Percentiles rank a stretch among this genome's conserved stretches.
Evolutionary conservation across 2,329 filamentous ascomycete species (phyloP).

Genomic region (Penicillium sp.): DNA sequence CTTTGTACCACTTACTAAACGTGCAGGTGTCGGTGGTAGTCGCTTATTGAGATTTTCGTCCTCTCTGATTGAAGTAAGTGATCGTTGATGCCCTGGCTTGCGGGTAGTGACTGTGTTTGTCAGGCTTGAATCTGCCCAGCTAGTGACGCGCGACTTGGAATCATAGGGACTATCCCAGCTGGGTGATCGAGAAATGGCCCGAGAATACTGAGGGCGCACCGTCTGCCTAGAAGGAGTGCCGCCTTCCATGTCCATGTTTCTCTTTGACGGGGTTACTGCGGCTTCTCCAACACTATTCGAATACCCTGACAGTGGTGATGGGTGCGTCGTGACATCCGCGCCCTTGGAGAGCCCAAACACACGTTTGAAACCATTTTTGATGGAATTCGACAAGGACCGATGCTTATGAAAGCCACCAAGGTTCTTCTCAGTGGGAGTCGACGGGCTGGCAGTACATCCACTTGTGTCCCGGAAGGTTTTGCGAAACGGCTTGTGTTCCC

Average conservation of each 20-base stretch:
- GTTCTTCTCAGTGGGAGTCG: conserved; percentile 7
- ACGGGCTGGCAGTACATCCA: conserved; percentile 13
- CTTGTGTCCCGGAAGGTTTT: conserved; percentile 36
- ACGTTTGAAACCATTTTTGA: conserved; percentile 42
- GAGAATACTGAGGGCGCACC: too few relatives aligned
- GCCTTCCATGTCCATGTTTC: not conserved
- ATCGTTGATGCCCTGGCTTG: conserved; percentile 33
- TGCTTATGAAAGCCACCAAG: conserved; percentile 25
- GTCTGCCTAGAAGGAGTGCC: too few relatives aligned
- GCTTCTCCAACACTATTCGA: not conserved
- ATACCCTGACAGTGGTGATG: not conserved
- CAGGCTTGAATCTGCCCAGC: conserved; percentile 48
- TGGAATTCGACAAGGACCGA: conserved; percentile 40
- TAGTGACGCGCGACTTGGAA: conserved; percentile 46
- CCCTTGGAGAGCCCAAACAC: conserved; percentile 38
- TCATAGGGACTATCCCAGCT: conserved; percentile 37
- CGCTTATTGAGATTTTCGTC: conserved; percentile 29
- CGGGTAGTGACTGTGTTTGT: conserved; percentile 39
- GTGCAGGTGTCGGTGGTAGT: conserved; percentile 5
- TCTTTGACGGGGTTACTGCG: not conserved
- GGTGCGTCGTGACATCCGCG: not conserved
- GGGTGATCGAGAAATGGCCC: conserved; percentile 24
- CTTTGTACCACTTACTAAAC: not conserved
- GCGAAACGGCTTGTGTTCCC: conserved; percentile 36
- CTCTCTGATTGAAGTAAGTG: conserved; percentile 46